Base-by-base conservation (phyloP, 202 grass and related monocot genomes). In the Schoenoplectus triqueter region DNA sequence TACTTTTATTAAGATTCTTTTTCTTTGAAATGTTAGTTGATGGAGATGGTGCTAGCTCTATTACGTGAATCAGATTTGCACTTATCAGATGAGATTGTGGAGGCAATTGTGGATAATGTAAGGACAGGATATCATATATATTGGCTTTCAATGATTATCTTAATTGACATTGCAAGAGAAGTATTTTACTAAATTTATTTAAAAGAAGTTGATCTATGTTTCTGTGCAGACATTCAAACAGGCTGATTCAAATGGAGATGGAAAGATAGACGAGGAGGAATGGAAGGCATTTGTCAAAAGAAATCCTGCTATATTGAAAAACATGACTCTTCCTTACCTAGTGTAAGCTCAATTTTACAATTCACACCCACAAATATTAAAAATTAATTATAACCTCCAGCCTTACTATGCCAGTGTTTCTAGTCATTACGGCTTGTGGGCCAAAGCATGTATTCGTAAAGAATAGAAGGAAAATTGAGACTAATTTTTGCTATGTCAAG, bases 281-380 rank as follows among this genome's bases (percentile, higher is more conserved):
- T 97, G 92, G 92, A 89, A 88, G 14, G 90, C 88, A 9, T 94
- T 91, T 56, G 95, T 91, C 10, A 88, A 89, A 78, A 80, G 84
- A 68, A 89, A 97, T 89, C 92, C 95, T 10, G 85, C 92, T 1
- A 84, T 92, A 7, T 69, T 97, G 3, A 90, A 74, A 31, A 97
- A 93, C 56, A 97, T 97, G 89, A 89, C 95, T 15, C 92, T 97
- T 69, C 91, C 92, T 14, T 97, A 97, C 41, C 84, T 97, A 42
- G 82, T 88, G 92, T 97, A 78, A 91, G 92, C n/a, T 17, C 18
- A 45, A 49, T 55, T 79, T 81, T 68, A 45, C 39, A 65, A 67
- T 85, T 65, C 31, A 73, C 17, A 40, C 54, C 67, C 21, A 49
- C 7, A 85, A 49, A 42, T 73, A 10, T 82, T 50, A 21, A 52